phyloP scores from a whole-genome alignment of 2,329 filamentous ascomycete species.

The Phialemoniopsis sp. region DNA sequence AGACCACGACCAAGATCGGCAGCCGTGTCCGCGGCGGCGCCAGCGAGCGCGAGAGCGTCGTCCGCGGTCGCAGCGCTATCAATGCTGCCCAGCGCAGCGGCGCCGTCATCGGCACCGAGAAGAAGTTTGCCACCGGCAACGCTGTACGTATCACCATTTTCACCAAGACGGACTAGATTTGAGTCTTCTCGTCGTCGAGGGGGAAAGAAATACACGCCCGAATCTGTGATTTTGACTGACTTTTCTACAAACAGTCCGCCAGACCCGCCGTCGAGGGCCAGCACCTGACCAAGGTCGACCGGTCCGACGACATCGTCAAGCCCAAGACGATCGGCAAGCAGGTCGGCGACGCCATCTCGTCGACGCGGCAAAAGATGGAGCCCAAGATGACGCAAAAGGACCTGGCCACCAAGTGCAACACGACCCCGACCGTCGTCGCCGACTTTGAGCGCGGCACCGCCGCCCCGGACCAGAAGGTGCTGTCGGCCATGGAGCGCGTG shows the following conservation, averaged over 20 bases:
- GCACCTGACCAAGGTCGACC: conserved; percentile 96
- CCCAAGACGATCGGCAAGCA: conserved; percentile 80
- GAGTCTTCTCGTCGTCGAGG: no score
- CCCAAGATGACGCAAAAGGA: conserved; percentile 97
- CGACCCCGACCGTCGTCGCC: conserved; percentile 72
- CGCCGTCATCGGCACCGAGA: conserved; percentile 76
- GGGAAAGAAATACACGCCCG: no score
- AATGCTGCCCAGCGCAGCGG: conserved; percentile 88
- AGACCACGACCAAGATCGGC: conserved; percentile 87
- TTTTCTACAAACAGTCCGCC: conserved; percentile 30
- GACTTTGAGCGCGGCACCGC: conserved; percentile 82
- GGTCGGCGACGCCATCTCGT: conserved; percentile 79
- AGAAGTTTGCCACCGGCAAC: conserved; percentile 81
- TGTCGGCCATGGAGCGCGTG: conserved; percentile 73
- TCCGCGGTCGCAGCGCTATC: conserved; percentile 76
- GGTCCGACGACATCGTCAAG: conserved; percentile 95
- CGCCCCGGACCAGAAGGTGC: conserved; percentile 77
- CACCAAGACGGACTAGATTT: no score
- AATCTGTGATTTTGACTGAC: neutral
- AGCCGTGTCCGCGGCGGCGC: conserved; percentile 71
- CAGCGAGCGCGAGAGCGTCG: conserved; percentile 74
- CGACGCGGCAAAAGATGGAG: conserved; percentile 73
- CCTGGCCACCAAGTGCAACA: conserved; percentile 84
- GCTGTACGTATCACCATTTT: conserved; percentile 53
- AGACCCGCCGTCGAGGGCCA: conserved; percentile 72